Conservation (phyloP, 768 basidiomycete genomes). For the Rhizopogon vesiculosus region DNA sequence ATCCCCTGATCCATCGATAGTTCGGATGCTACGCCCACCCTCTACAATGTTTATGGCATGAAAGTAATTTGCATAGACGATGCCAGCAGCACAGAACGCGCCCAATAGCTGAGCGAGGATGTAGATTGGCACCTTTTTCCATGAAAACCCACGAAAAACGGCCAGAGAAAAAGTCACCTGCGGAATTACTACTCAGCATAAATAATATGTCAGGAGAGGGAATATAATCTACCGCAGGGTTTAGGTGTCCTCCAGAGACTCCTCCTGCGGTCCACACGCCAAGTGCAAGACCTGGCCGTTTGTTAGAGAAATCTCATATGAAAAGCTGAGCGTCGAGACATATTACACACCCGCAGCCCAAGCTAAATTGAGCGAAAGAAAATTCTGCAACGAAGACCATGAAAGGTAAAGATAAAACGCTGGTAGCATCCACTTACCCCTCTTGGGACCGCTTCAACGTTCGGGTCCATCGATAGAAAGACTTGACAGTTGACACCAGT, state of each 20-base stretch:
- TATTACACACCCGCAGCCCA: conserved; percentile 25
- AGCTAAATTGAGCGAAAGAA: conserved; percentile 22
- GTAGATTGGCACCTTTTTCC: conserved; percentile 74
- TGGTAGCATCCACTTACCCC: conserved; percentile 42
- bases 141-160: conserved; percentile 68
- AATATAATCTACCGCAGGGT: conserved; percentile 52
- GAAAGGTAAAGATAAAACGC: conserved; percentile 1
- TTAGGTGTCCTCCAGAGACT: conserved; percentile 73
- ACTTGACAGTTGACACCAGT: conserved; percentile 54
- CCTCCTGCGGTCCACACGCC: conserved; percentile 66
- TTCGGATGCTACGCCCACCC: conserved; percentile 50
- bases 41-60: conserved; percentile 64
- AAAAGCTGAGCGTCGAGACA: background rate
- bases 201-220: background rate
- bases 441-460: conserved; percentile 42
- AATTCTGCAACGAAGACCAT: conserved; percentile 7
- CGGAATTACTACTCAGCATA: conserved; percentile 1
- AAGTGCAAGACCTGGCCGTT: conserved; percentile 43
- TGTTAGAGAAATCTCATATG: background rate
- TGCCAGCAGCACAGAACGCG: conserved; percentile 49
- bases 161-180: conserved; percentile 70
- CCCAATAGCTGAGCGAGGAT: conserved; percentile 62
- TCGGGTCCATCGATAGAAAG: conserved; percentile 40
- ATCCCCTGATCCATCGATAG: conserved; percentile 48
- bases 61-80: conserved; percentile 61